These are phyloP conservation scores for Populus hybrid DNA, from an alignment of 441 rosid genomes.

Conservation along the genomic window DNA sequence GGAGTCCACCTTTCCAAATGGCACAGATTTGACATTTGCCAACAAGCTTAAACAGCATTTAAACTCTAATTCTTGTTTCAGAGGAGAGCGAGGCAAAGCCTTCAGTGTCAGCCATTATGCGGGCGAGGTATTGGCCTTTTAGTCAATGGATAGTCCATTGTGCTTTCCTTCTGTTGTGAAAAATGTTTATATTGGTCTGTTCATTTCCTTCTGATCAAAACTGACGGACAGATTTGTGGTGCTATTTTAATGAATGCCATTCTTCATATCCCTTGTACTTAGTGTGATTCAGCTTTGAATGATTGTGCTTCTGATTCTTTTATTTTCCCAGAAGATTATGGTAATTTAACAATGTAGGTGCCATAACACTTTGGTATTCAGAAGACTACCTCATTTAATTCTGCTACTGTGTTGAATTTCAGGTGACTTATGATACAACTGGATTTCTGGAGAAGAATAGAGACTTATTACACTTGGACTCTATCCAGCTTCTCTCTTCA, in stretches of 20 bases:
- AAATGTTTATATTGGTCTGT: neutral
- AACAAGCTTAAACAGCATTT: constrained; percentile 94
- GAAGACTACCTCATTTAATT: constrained; percentile 25
- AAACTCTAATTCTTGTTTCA: constrained; percentile 67
- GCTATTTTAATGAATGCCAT: neutral
- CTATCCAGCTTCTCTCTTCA: constrained; percentile 89
- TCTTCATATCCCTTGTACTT: neutral
- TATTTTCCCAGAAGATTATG: neutral
- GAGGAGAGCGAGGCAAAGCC: constrained; percentile 78
- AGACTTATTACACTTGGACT: constrained; percentile 89
- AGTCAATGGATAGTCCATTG: neutral
- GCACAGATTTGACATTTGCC: constrained; percentile 91
- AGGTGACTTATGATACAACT: constrained; percentile 93
- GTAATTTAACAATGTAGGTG: neutral
- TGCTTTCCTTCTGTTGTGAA: neutral
- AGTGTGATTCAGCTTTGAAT: neutral
- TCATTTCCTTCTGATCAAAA: neutral
- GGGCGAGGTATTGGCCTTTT: constrained; percentile 67
- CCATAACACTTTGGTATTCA: neutral
- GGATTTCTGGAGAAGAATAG: constrained; percentile 98
- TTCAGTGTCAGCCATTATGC: constrained; percentile 92
- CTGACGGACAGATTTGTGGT: neutral
- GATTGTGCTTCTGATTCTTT: neutral
- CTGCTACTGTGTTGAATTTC: constrained; percentile 30
- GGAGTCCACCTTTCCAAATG: no score